Evolutionary conservation across 148 eudicot genomes (phyloP).

Genomic region (Rheum nobile): DNA sequence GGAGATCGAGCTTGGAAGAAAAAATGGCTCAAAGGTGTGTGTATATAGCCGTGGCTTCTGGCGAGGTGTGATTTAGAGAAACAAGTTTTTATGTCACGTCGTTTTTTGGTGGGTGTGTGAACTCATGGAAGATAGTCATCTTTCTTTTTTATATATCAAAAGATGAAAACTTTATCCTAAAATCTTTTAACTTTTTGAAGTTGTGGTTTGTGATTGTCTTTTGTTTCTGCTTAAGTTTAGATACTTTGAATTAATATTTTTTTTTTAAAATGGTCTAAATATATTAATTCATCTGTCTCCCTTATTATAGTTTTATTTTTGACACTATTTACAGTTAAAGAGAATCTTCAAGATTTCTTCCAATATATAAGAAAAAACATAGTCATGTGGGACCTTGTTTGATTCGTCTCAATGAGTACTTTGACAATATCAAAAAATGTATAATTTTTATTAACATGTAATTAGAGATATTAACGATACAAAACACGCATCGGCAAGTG

Average conservation of each 20-base stretch:
- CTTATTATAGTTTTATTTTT: no score
- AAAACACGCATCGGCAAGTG: no score
- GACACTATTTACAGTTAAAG: no score
- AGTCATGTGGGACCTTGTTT: no score
- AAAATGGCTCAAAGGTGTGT: not conserved
- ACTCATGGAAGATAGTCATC: constrained; percentile 2
- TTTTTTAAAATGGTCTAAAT: no score
- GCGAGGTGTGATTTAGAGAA: not conserved
- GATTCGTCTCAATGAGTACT: no score
- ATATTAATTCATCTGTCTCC: no score
- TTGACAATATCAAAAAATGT: no score
- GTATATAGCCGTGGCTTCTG: constrained; percentile 5
- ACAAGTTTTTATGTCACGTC: constrained; percentile 2
- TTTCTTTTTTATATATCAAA: not conserved
- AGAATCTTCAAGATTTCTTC: no score
- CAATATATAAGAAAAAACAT: no score
- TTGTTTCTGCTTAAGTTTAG: not conserved
- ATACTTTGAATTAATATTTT: not conserved
- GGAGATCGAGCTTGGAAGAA: not conserved
- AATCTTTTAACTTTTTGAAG: not conserved
- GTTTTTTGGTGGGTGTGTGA: constrained; percentile 5
- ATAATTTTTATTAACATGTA: no score
- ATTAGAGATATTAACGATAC: no score
- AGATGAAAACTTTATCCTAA: not conserved
- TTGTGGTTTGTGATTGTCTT: not conserved